phyloP scores from a whole-genome alignment of 2,329 filamentous ascomycete species.

The Ophiosphaerella korrae region DNA sequence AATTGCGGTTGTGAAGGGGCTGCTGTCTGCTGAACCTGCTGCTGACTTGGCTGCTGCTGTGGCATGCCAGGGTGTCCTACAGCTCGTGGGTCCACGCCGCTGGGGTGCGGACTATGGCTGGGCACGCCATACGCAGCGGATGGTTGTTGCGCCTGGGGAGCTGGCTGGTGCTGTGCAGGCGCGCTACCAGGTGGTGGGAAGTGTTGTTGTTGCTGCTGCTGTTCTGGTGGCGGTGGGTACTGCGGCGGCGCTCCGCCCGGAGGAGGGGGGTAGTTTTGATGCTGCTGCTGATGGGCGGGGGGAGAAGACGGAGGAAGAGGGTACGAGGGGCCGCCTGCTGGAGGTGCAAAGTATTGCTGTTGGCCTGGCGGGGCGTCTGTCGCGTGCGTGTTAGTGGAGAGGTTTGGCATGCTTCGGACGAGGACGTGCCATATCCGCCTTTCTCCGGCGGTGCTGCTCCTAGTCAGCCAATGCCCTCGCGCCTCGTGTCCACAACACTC shows the following conservation, averaged over 20 bases:
- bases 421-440: constrained; percentile 29
- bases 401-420: background rate
- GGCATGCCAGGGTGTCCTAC: constrained; percentile 39
- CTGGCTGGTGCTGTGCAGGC: constrained; percentile 28
- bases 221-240: constrained; percentile 39
- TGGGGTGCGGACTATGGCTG: constrained; percentile 27
- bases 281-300: constrained; percentile 32
- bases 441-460: constrained; percentile 41
- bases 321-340: constrained; percentile 40
- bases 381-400: constrained; percentile 9
- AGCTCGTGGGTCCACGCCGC: constrained; percentile 10
- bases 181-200: constrained; percentile 35
- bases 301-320: constrained; percentile 43
- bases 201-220: constrained; percentile 24
- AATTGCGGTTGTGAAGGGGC: constrained; percentile 24
- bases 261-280: constrained; percentile 42
- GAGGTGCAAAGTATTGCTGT: constrained; percentile 48
- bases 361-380: constrained; percentile 33
- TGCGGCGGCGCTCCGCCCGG: constrained; percentile 30
- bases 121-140: constrained; percentile 41
- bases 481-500: constrained; percentile 12
- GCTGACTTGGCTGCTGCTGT: constrained; percentile 33
- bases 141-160: constrained; percentile 32
- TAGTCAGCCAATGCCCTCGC: constrained; percentile 15
- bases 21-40: constrained; percentile 23